These are phyloP conservation scores for Pleurotus tuoliensis DNA, from an alignment of 768 basidiomycete species.

Conservation along the genomic window DNA sequence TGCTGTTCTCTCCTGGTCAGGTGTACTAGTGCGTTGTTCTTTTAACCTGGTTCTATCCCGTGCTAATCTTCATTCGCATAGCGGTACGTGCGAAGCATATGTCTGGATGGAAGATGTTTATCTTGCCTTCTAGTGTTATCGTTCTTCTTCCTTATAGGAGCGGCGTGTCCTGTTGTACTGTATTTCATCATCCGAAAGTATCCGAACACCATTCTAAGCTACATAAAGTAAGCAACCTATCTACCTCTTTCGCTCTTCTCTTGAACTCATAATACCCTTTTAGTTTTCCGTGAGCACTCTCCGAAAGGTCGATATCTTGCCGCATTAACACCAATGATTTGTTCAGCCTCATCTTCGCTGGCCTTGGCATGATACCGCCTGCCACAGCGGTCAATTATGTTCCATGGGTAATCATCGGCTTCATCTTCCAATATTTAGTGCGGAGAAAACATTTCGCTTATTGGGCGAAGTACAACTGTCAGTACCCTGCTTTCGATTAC, in stretches of 20 bases:
- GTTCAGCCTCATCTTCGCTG: slow-evolving; percentile 62
- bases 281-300: slow-evolving; percentile 43
- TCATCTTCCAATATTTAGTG: slow-evolving; percentile 74
- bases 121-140: slow-evolving; percentile 36
- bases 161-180: slow-evolving; percentile 56
- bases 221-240: slow-evolving; percentile 52
- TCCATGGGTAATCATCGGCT: slow-evolving; percentile 71
- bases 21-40: slow-evolving; percentile 50
- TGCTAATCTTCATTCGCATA: slow-evolving; percentile 1
- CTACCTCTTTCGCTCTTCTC: not conserved
- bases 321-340: slow-evolving; percentile 5
- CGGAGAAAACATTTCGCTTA: slow-evolving; percentile 63
- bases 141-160: slow-evolving; percentile 74
- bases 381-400: slow-evolving; percentile 85
- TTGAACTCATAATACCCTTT: slow-evolving; percentile 5
- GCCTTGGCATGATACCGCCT: slow-evolving; percentile 68
- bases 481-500: slow-evolving; percentile 10
- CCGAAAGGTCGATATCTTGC: not conserved
- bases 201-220: slow-evolving; percentile 60
- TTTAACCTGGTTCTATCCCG: not conserved
- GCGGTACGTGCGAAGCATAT: not conserved
- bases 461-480: slow-evolving; percentile 81
- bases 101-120: not conserved
- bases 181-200: slow-evolving; percentile 62
- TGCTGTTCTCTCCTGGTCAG: slow-evolving; percentile 51